Conservation (phyloP, 495 filamentous ascomycete genomes). For the Annulohypoxylon moriforme region DNA sequence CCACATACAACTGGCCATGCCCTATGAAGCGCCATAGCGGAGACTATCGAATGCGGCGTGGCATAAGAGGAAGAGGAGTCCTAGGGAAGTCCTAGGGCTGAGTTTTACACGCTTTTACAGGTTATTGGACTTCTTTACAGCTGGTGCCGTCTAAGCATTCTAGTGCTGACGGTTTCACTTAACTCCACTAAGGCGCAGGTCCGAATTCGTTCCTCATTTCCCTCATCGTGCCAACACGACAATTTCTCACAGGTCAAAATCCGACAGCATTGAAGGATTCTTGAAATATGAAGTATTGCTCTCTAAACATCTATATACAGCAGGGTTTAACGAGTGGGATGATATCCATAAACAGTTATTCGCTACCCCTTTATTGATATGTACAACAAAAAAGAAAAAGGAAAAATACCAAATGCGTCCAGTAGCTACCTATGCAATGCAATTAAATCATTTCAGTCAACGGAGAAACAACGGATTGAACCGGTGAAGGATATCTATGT, state of each 20-base stretch:
- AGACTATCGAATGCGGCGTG: not conserved
- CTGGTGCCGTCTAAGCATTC: not conserved
- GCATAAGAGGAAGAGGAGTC: not conserved
- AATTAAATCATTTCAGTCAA: constrained; percentile 29
- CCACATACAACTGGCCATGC: not conserved
- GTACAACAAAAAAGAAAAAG: not conserved
- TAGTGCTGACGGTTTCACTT: not conserved
- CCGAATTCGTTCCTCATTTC: not conserved
- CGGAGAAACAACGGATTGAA: constrained; percentile 39
- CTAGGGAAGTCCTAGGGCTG: not conserved
- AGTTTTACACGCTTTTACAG: not conserved
- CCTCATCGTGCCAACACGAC: not conserved
- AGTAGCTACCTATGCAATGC: not conserved
- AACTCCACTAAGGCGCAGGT: not conserved
- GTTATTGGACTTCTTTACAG: not conserved
- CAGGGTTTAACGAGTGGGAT: not conserved
- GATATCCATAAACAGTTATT: not conserved
- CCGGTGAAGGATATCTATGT: constrained; percentile 28
- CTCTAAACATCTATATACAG: constrained; percentile 1
- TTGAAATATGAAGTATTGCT: not conserved
- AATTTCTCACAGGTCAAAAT: not conserved
- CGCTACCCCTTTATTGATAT: constrained; percentile 2
- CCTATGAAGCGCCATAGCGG: not conserved
- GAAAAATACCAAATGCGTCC: not conserved
- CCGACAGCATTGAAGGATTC: not conserved